Evolutionary conservation across 495 filamentous ascomycete genomes (phyloP).

Genomic region (Hyaloscypha bicolor): DNA sequence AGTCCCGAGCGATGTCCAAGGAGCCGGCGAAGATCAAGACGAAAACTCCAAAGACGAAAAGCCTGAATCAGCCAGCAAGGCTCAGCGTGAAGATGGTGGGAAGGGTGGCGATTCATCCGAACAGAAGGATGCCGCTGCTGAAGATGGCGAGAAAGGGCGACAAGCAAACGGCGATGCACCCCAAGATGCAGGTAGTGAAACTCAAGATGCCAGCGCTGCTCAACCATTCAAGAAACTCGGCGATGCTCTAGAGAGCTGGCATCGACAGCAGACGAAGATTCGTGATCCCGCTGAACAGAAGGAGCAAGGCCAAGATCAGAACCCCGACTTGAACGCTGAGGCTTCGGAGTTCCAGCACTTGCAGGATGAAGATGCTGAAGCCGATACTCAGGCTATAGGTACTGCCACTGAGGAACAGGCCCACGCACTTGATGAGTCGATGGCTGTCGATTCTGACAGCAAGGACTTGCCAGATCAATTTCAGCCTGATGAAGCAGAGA

Average conservation of each 20-base stretch:
- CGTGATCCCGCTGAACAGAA: conserved; percentile 63
- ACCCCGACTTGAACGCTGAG: conserved; percentile 40
- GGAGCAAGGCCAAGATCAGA: conserved; percentile 48
- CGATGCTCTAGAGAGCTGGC: conserved; percentile 91
- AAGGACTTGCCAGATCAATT: conserved; percentile 55
- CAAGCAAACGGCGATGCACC: conserved; percentile 53
- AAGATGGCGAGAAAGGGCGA: conserved; percentile 49
- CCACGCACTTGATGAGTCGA: conserved; percentile 76
- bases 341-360: conserved; percentile 84
- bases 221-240: conserved; percentile 90
- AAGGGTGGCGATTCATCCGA: conserved; percentile 50
- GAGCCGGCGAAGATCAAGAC: conserved; percentile 55
- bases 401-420: conserved; percentile 86
- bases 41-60: conserved; percentile 51
- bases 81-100: conserved; percentile 50
- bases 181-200: conserved; percentile 48
- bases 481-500: conserved; percentile 64
- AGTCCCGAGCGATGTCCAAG: conserved; percentile 66
- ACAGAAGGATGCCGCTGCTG: conserved; percentile 49
- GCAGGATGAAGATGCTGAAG: conserved; percentile 73
- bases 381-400: conserved; percentile 89
- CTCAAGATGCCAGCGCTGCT: conserved; percentile 44
- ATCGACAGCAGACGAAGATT: conserved; percentile 80
- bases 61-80: conserved; percentile 44
- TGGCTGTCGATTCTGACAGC: conserved; percentile 75